phyloP scores from a whole-genome alignment of 2,329 filamentous ascomycete genomes.

The Colletotrichum siamense region DNA sequence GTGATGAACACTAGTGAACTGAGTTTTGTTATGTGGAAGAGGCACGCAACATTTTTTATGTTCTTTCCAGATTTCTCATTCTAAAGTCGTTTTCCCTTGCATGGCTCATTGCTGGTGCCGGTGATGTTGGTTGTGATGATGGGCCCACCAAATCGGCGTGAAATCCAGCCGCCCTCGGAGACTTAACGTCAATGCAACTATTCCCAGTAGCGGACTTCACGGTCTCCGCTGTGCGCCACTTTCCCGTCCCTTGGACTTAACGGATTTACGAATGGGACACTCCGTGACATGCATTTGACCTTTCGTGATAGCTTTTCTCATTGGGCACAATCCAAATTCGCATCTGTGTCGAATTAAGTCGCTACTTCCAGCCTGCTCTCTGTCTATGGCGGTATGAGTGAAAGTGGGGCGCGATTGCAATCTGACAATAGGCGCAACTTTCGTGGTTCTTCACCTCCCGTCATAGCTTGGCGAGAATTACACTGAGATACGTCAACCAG shows the following conservation, averaged over 20 bases:
- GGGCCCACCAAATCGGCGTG: slow-evolving; percentile 4
- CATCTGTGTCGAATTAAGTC: neutral
- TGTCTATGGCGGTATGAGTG: rapidly evolving
- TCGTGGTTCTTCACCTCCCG: rapidly evolving
- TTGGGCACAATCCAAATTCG: neutral
- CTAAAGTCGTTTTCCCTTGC: too few species aligned
- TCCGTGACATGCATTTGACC: neutral
- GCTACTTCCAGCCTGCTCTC: rapidly evolving
- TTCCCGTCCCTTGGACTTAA: neutral
- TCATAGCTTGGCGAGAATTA: rapidly evolving
- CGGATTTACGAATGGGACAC: neutral
- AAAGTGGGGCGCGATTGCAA: neutral
- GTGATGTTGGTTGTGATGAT: rapidly evolving
- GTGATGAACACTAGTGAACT: neutral
- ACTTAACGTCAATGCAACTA: neutral
- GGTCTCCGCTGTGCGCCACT: neutral
- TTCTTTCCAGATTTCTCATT: too few species aligned
- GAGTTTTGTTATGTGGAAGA: too few species aligned
- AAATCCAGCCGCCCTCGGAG: neutral
- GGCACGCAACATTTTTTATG: too few species aligned
- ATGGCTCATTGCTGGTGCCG: neutral
- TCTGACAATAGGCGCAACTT: rapidly evolving
- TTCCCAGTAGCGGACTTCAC: neutral
- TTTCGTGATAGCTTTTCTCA: neutral
- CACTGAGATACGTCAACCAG: rapidly evolving